phyloP scores from a whole-genome alignment of 1,139 yeast species.

The Lodderomyces margitis region DNA sequence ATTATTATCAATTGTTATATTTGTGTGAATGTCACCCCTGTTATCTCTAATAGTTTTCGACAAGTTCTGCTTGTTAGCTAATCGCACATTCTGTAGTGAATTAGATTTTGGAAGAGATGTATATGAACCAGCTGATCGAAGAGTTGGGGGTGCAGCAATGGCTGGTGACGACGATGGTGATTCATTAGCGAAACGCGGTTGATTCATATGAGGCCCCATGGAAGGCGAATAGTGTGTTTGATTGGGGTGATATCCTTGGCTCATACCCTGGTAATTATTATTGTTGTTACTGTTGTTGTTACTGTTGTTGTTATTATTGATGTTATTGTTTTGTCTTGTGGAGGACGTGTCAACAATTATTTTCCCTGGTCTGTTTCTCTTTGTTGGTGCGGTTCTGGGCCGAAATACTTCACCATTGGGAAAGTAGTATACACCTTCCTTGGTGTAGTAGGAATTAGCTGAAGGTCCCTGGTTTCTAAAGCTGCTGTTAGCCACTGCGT shows the following conservation, averaged over 20 bases:
- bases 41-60: conserved; percentile 29
- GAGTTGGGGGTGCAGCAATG: conserved; percentile 1
- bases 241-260: background rate
- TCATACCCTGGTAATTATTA: background rate
- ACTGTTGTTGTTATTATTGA: background rate
- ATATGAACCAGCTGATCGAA: conserved; percentile 11
- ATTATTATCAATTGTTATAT: conserved; percentile 22
- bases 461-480: conserved; percentile 4
- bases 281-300: background rate
- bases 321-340: conserved; percentile 1
- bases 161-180: conserved; percentile 3
- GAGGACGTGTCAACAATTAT: conserved; percentile 7
- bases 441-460: conserved; percentile 9
- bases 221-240: background rate
- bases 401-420: conserved; percentile 58
- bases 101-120: conserved; percentile 17
- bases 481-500: background rate
- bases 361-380: conserved; percentile 40
- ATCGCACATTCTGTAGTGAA: conserved; percentile 24
- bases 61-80: conserved; percentile 21
- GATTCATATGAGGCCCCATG: conserved; percentile 1
- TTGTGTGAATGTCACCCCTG: conserved; percentile 33
- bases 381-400: conserved; percentile 41
- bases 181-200: background rate
- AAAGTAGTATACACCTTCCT: conserved; percentile 32